phyloP scores from a whole-genome alignment of 148 eudicot species.

The Amaranthus palmeri region DNA sequence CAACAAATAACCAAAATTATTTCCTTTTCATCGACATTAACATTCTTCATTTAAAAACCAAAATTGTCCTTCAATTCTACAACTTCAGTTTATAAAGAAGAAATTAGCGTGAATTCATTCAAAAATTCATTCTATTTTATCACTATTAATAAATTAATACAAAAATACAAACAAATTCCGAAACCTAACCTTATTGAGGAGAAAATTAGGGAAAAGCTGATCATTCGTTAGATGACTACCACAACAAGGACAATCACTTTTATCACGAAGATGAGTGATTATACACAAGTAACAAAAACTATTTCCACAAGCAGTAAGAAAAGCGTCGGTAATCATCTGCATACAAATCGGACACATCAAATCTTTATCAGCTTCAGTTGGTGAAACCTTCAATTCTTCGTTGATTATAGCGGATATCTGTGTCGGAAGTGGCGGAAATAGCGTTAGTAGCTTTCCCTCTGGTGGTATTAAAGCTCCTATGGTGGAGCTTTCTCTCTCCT shows the following conservation, averaged over 20 bases:
- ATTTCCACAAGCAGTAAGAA: slow-evolving; percentile 78
- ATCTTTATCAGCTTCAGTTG: slow-evolving; percentile 44
- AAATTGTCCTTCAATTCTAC: too few species aligned
- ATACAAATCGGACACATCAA: slow-evolving; percentile 58
- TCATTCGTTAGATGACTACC: slow-evolving; percentile 49
- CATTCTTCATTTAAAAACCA: too few species aligned
- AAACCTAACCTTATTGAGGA: slow-evolving; percentile 69
- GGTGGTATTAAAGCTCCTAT: slow-evolving; percentile 51
- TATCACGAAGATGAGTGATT: slow-evolving; percentile 73
- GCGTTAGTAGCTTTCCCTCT: slow-evolving; percentile 31
- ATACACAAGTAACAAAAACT: slow-evolving; percentile 91
- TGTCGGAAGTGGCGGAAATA: slow-evolving; percentile 1
- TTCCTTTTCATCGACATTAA: neutral
- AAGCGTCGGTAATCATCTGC: slow-evolving; percentile 74
- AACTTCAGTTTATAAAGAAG: too few species aligned
- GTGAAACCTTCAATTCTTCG: neutral
- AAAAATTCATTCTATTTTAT: neutral
- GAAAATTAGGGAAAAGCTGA: slow-evolving; percentile 78
- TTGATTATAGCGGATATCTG: slow-evolving; percentile 12
- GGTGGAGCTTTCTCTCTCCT: slow-evolving; percentile 12
- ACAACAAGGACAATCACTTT: slow-evolving; percentile 88
- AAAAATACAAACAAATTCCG: neutral
- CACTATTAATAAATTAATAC: neutral
- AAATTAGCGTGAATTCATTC: too few species aligned
- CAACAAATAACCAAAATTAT: slow-evolving; percentile 14